Base-by-base conservation (phyloP, 352 stramenopile genomes). In the Stramenopiles sp. region DNA sequence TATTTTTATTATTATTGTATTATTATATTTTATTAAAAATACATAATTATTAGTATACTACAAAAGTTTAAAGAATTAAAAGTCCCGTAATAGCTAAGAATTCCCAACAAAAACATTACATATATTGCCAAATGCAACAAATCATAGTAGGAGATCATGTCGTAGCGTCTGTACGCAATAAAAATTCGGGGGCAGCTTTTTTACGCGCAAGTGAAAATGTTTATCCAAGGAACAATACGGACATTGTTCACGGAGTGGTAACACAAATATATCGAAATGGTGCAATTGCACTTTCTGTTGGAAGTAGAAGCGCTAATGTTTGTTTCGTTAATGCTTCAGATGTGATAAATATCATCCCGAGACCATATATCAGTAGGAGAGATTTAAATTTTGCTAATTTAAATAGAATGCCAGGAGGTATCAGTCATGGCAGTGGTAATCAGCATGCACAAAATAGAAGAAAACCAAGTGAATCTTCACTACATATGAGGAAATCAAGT, bases 1-100 rank as follows among this genome's bases (percentile, higher is more conserved):
- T 69, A 69, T 69, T 69, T 69, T 69, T 69, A 69, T 69, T 23
- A 69, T 20, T 69, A 69, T 69, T 69, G 27, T 69, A 69, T 69
- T 69, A 69, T 69, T 23, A 69, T 69, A 69, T 20, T 20, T 27
- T 23, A 69, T 27, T 20, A 69, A 69, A 69, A 20, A 69, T 20
- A 23, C 20, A 69, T 27, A 69, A 69, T 27, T 20, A 69, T 23
- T 20, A 69, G 53, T 69, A 20, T 23, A 69, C 53, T n/a, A n/a
- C n/a, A n/a, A n/a, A 27, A 69, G 53, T 69, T 20, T 20, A 69
- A 69, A 69, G 53, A 69, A 69, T 23, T 23, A 69, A 69, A 69
- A 69, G 53, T 27, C 53, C 27, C 53, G 53, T 69, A 69, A 20
- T 69, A 69, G 53, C 53, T 20, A 23, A 23, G 27, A 27, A 69